phyloP scores from a whole-genome alignment of 1,284 basidiomycete species.

The Ceratobasidium theobromae region DNA sequence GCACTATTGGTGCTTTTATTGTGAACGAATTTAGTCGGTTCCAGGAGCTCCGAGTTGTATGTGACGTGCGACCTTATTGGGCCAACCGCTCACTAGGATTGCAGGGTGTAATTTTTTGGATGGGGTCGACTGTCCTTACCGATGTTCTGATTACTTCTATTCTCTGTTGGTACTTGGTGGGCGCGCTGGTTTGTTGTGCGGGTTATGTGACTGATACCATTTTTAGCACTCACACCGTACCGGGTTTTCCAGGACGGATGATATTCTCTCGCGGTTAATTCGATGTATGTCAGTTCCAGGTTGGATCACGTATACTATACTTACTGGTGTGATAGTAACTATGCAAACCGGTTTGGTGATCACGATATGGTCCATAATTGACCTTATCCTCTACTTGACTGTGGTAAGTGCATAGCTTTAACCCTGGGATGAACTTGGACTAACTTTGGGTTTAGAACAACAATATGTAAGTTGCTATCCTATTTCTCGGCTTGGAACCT shows the following conservation, averaged over 20 bases:
- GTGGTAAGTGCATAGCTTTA: too few species aligned
- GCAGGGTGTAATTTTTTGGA: too few species aligned
- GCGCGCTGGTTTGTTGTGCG: slow-evolving; percentile 30
- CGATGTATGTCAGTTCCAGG: slow-evolving; percentile 50
- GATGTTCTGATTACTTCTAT: too few species aligned
- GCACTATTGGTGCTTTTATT: slow-evolving; percentile 45
- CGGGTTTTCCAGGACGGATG: slow-evolving; percentile 44
- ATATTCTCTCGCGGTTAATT: slow-evolving; percentile 48
- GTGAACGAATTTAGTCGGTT: slow-evolving; percentile 44
- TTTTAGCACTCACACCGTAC: slow-evolving; percentile 48
- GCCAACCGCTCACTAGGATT: too few species aligned
- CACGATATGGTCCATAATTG: slow-evolving; percentile 42
- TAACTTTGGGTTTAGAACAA: neutral
- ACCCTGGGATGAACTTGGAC: too few species aligned
- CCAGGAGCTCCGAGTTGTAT: slow-evolving; percentile 41
- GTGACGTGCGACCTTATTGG: too few species aligned
- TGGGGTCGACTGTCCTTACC: too few species aligned
- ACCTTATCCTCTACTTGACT: slow-evolving; percentile 46
- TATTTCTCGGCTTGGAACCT: neutral
- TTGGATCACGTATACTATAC: neutral
- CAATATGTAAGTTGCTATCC: slow-evolving; percentile 18
- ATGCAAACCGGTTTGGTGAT: slow-evolving; percentile 48
- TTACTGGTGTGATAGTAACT: slow-evolving; percentile 41
- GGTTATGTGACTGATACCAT: neutral
- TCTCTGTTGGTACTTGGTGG: slow-evolving; percentile 46